Percentiles rank a stretch among this genome's conserved stretches.
phyloP scores from a whole-genome alignment of 1,284 basidiomycete species.

The Heliocybe sulcata region DNA sequence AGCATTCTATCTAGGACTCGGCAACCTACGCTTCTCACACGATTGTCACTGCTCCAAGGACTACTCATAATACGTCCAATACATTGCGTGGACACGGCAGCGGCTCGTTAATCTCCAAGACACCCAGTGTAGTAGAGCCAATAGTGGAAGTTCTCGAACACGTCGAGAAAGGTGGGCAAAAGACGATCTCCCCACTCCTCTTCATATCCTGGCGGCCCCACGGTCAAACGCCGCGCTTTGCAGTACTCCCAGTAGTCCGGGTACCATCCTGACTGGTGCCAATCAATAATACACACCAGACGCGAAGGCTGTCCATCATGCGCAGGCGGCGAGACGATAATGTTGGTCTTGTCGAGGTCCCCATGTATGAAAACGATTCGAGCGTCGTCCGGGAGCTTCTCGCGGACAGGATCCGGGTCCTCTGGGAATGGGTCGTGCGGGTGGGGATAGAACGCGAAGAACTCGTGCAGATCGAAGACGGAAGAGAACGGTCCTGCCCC shows the following conservation, averaged over 20 bases:
- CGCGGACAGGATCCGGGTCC: background rate
- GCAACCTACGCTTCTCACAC: too few species aligned
- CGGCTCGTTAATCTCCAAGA: background rate
- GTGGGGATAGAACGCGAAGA: background rate
- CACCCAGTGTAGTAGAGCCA: background rate
- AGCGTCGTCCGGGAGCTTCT: background rate
- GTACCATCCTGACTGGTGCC: background rate
- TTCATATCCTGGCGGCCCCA: background rate
- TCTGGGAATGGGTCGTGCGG: background rate
- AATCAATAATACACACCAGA: background rate
- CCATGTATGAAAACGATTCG: background rate
- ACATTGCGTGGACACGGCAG: too few species aligned
- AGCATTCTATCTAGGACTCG: too few species aligned
- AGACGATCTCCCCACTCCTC: background rate
- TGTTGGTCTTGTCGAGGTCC: background rate
- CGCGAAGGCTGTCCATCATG: background rate
- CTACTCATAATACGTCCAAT: too few species aligned
- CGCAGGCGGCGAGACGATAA: background rate
- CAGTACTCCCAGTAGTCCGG: constrained; percentile 1
- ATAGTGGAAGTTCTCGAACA: background rate
- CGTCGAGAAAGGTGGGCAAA: background rate
- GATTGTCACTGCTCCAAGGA: too few species aligned
- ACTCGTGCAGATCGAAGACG: background rate
- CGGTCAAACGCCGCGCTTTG: background rate
- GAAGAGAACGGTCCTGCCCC: background rate